These are phyloP conservation scores for Sinapis alba DNA, from an alignment of 441 rosid genomes.

Conservation along the genomic window DNA sequence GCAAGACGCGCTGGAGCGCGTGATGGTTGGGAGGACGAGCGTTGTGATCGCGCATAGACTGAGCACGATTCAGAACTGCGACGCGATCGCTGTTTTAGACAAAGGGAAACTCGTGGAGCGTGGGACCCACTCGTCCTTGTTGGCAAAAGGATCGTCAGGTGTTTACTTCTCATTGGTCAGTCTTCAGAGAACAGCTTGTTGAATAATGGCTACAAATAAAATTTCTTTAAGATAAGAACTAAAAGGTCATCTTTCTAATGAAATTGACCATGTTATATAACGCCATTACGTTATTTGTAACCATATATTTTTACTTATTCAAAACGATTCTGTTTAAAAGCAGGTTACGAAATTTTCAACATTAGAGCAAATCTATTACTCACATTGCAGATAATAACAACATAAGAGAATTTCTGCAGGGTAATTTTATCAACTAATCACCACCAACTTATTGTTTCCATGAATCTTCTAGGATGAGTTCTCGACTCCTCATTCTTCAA, in stretches of 20 bases:
- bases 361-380: background rate
- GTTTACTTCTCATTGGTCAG: conserved; percentile 62
- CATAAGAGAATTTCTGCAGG: background rate
- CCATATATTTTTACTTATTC: background rate
- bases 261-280: background rate
- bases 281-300: background rate
- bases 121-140: conserved; percentile 64
- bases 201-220: conserved; percentile 2
- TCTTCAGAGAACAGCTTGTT: conserved; percentile 46
- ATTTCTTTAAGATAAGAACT: background rate
- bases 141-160: conserved; percentile 55
- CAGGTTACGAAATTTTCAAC: background rate
- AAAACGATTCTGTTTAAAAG: background rate
- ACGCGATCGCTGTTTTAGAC: conserved; percentile 56
- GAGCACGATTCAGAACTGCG: conserved; percentile 70
- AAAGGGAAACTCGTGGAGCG: conserved; percentile 63
- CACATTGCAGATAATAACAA: background rate
- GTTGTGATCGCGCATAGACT: conserved; percentile 80
- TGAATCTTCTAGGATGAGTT: conserved; percentile 73
- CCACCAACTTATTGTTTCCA: conserved; percentile 87
- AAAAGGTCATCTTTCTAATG: background rate
- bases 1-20: conserved; percentile 73
- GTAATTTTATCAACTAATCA: conserved; percentile 34
- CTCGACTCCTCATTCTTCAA: conserved; percentile 73
- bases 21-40: conserved; percentile 83